phyloP scores from a whole-genome alignment of 1,284 basidiomycete genomes.

The Ganoderma lingzhi region DNA sequence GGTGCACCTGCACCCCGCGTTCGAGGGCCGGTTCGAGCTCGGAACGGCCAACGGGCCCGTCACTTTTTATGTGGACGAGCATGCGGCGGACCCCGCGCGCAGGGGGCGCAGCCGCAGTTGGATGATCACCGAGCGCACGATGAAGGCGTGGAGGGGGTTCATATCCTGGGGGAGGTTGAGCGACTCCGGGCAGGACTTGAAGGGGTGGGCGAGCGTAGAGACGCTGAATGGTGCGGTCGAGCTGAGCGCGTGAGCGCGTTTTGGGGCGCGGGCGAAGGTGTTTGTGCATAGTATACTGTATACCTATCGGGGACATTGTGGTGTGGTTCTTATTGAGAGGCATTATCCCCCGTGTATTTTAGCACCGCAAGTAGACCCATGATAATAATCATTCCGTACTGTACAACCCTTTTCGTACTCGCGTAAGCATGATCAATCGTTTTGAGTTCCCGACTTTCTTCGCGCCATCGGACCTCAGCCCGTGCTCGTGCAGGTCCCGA shows the following conservation, averaged over 20 bases:
- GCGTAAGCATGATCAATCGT: neutral
- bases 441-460: neutral
- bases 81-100: conserved; percentile 27
- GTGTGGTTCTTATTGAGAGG: neutral
- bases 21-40: conserved; percentile 50
- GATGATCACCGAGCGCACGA: conserved; percentile 6
- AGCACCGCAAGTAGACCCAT: neutral
- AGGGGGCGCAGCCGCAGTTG: conserved; percentile 18
- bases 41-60: conserved; percentile 22
- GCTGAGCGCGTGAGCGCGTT: neutral
- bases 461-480: conserved; percentile 12
- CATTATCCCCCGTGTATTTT: neutral
- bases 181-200: neutral
- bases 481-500: conserved; percentile 42
- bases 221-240: neutral
- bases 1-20: conserved; percentile 48
- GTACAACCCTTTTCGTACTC: neutral
- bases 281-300: neutral
- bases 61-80: conserved; percentile 10
- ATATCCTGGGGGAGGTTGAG: conserved; percentile 23
- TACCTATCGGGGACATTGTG: neutral
- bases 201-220: neutral
- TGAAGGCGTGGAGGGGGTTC: conserved; percentile 15
- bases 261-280: neutral
- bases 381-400: neutral